These are phyloP conservation scores for Lathyrus tuberosus DNA, from an alignment of 306 rosid species.

Conservation along the genomic window DNA sequence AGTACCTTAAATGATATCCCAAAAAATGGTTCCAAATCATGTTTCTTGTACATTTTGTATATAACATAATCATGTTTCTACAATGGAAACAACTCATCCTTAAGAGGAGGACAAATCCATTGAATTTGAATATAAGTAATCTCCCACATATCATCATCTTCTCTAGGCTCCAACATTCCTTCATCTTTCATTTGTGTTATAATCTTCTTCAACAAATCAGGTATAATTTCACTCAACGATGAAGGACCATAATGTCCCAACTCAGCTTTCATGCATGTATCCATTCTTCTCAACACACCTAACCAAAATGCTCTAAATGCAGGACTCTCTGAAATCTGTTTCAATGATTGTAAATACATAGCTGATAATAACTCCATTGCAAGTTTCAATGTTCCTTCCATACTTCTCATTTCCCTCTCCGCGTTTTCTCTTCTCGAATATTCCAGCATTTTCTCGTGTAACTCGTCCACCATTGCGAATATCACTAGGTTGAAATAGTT, in stretches of 20 bases:
- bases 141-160: slow-evolving; percentile 87
- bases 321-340: slow-evolving; percentile 54
- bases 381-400: slow-evolving; percentile 83
- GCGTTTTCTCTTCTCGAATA: slow-evolving; percentile 84
- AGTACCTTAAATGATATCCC: neutral
- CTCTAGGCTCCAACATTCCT: slow-evolving; percentile 57
- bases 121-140: slow-evolving; percentile 80
- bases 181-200: slow-evolving; percentile 72
- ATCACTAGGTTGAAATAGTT: slow-evolving; percentile 73
- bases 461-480: slow-evolving; percentile 89
- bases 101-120: slow-evolving; percentile 84
- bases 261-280: slow-evolving; percentile 87
- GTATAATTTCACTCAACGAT: slow-evolving; percentile 55
- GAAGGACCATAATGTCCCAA: slow-evolving; percentile 73
- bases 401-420: slow-evolving; percentile 87
- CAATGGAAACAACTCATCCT: slow-evolving; percentile 79
- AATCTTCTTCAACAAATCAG: slow-evolving; percentile 69
- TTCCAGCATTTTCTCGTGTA: slow-evolving; percentile 90
- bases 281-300: slow-evolving; percentile 92
- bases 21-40: neutral
- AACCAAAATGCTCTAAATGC: slow-evolving; percentile 81
- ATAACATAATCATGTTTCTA: slow-evolving; percentile 12
- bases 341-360: slow-evolving; percentile 69
- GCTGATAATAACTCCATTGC: slow-evolving; percentile 77
- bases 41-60: neutral